A percentile compares a stretch with the other conserved stretches of the same genome.
phyloP scores from a whole-genome alignment of 768 basidiomycete genomes.

The Podaxis sp. region DNA sequence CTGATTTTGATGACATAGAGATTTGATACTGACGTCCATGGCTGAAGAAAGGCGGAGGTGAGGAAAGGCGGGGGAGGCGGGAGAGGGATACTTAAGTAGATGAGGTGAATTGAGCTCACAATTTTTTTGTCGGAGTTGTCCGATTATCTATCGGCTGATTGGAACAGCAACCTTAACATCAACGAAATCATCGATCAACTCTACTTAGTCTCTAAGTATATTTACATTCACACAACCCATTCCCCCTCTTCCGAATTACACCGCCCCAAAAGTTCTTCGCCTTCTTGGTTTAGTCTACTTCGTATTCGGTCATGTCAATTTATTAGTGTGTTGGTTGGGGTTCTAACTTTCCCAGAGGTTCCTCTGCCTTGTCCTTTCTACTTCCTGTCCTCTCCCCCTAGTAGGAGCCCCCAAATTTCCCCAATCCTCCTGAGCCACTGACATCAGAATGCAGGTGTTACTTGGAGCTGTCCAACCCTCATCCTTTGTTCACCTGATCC shows the following conservation, averaged over 20 bases:
- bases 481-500: not conserved
- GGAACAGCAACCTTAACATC: not conserved
- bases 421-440: not conserved
- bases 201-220: not conserved
- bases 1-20: constrained; percentile 12
- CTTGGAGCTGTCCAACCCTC: not conserved
- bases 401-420: not conserved
- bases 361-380: not conserved
- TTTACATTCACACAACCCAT: not conserved
- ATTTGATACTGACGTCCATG: constrained; percentile 49
- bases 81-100: constrained; percentile 20
- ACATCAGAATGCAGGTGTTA: not conserved
- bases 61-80: constrained; percentile 27
- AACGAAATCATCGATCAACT: constrained; percentile 17
- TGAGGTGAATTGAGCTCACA: constrained; percentile 27
- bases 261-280: constrained; percentile 3
- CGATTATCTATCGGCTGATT: constrained; percentile 34
- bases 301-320: not conserved
- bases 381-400: not conserved
- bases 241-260: not conserved
- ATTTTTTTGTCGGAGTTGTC: constrained; percentile 60
- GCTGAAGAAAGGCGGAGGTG: constrained; percentile 26
- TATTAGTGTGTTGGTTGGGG: not conserved
- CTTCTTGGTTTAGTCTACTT: constrained; percentile 4
- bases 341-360: not conserved